A percentile compares a stretch with the other conserved stretches of the same genome.
phyloP scores from a whole-genome alignment of 257 asterid species.

The Primulina eburnea region DNA sequence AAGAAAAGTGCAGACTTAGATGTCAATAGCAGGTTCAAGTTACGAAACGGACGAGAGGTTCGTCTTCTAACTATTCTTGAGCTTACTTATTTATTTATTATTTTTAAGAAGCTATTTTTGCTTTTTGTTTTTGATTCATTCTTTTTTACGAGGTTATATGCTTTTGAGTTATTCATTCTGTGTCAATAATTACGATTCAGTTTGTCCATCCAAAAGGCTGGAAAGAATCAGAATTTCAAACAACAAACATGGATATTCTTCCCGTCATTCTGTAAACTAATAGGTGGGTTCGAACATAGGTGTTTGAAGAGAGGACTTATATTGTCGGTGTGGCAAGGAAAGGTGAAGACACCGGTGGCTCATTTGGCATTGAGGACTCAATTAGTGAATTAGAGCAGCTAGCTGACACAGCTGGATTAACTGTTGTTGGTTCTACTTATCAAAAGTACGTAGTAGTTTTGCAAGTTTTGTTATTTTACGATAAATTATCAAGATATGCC shows the following conservation, averaged over 20 bases:
- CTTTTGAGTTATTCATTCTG: no score
- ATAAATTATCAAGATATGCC: conserved; percentile 11
- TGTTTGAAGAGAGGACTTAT: conserved; percentile 88
- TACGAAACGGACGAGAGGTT: conserved; percentile 84
- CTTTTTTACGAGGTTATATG: conserved; percentile 8
- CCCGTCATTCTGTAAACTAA: conserved; percentile 20
- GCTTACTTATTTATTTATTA: not conserved
- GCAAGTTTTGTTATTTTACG: not conserved
- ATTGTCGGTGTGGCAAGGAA: conserved; percentile 79
- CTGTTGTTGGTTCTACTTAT: conserved; percentile 82
- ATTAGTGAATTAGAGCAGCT: conserved; percentile 84
- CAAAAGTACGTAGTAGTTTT: conserved; percentile 62
- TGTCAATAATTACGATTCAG: no score
- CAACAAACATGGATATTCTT: not conserved
- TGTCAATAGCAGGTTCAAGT: conserved; percentile 49
- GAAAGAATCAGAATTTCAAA: not conserved
- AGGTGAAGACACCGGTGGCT: conserved; percentile 53
- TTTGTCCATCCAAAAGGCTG: no score
- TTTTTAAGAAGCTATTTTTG: not conserved
- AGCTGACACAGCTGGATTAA: conserved; percentile 95
- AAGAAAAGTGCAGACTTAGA: conserved; percentile 29
- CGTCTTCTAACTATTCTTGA: not conserved
- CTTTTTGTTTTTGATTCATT: not conserved
- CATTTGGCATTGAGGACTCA: conserved; percentile 81
- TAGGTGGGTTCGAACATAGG: conserved; percentile 39